Evolutionary conservation across 495 filamentous ascomycete species (phyloP).

Genomic region (Opeltia flavorubescens): DNA sequence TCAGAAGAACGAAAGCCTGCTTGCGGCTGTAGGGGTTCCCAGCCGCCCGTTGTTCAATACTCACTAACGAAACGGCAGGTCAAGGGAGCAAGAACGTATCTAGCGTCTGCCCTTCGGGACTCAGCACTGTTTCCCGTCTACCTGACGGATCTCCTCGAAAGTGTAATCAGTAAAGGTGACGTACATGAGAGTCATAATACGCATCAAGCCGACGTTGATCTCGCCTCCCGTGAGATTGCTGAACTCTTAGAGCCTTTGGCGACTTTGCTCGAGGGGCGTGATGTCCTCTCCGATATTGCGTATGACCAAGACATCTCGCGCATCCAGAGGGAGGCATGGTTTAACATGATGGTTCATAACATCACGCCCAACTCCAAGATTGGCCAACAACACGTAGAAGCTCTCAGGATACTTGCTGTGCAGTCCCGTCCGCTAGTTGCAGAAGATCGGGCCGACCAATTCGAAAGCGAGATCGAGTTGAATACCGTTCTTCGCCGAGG

Average conservation of each 20-base stretch:
- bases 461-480: slow-evolving; percentile 90
- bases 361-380: slow-evolving; percentile 60
- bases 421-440: slow-evolving; percentile 74
- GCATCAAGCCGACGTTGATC: slow-evolving; percentile 55
- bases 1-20: slow-evolving; percentile 43
- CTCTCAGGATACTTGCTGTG: slow-evolving; percentile 67
- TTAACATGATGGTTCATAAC: slow-evolving; percentile 88
- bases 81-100: slow-evolving; percentile 57
- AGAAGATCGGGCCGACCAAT: slow-evolving; percentile 68
- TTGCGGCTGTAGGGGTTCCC: slow-evolving; percentile 44
- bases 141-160: slow-evolving; percentile 67
- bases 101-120: slow-evolving; percentile 54
- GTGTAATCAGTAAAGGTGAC: slow-evolving; percentile 82
- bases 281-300: slow-evolving; percentile 12
- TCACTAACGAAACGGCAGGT: slow-evolving; percentile 32
- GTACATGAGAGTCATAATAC: slow-evolving; percentile 43
- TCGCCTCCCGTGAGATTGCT: slow-evolving; percentile 70
- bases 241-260: slow-evolving; percentile 74
- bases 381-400: slow-evolving; percentile 50
- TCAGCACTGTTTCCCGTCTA: slow-evolving; percentile 68
- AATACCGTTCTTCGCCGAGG: slow-evolving; percentile 81
- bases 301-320: slow-evolving; percentile 51
- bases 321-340: slow-evolving; percentile 85
- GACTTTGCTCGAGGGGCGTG: slow-evolving; percentile 42
- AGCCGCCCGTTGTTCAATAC: neutral